Evolutionary conservation across 2,329 filamentous ascomycete genomes (phyloP), one percentile per base, ranked within the genome.

Genomic region (Dactylonectria macrodidyma): DNA sequence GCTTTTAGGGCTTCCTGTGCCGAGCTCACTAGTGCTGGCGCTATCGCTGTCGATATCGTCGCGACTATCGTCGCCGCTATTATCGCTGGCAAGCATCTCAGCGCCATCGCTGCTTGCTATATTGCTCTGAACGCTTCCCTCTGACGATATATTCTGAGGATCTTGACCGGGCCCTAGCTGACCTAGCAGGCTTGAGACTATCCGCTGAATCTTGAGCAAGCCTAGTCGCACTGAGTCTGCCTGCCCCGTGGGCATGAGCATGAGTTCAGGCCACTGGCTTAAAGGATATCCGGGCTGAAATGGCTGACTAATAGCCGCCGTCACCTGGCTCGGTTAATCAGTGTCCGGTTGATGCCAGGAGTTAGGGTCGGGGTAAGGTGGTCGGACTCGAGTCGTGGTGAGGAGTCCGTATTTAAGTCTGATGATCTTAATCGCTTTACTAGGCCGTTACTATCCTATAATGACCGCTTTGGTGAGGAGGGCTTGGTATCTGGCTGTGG

Each of bases 21-120:
- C 38, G 30, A 60, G 38, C 38, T 47, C 38, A 38, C 38, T 58
- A 10, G 24, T 38, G 44, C 44, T 14, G 56, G 24, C 56, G 44
- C 56, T 48, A n/a, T 34, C 5, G 8, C 12, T 16, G 26, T 60
- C 36, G 36, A 41, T 41, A 41, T 41, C 36, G 36, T 41, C 36
- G 36, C 14, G 30, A 33, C 51, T 36, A 36, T 54, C 14, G 26
- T 54, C 8, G 16, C 36, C 16, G 30, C 51, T 54, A 54, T 54
- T 5, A 9, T 54, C 51, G 30, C 51, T 34, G 30, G n/a, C 26
- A 54, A 24, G 51, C 51, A 24, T 34, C 51, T 54, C 14, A 19
- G 51, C 36, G 36, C 36, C 36, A 38, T 38, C 36, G 36, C 36
- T 38, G 36, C 36, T 38, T 38, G 9, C 36, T 9, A 9, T 38